Evolutionary conservation across 208 protist genomes (phyloP), one percentile per base, ranked within the genome.

Genomic region (Spongospora subterranea): DNA sequence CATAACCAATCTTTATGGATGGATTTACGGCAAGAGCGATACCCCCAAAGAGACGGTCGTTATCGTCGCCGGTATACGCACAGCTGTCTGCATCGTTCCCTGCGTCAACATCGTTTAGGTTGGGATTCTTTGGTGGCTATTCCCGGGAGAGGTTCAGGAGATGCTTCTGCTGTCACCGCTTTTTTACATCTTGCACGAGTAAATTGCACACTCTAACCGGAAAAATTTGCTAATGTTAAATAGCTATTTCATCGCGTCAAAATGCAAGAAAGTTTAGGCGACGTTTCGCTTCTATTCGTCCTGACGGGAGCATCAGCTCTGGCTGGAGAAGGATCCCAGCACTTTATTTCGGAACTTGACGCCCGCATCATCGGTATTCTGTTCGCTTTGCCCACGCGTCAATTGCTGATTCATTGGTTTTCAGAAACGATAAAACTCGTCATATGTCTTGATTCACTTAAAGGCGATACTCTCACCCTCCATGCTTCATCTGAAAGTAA

Each of bases 371-470:
- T 82, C 50, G 50, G 50, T 60, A 60, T 29, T 60, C 24, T 29
- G 50, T 6, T 29, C 13, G 13, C 24, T 60, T 60, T 24, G 6
- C 6, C 24, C 50, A 60, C 13, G 13, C 24, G 24, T 60, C 24
- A 29, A 29, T 6, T 60, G 50, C 6, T 29, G 6, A 6, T 60
- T 6, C 6, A 60, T 29, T 29, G 6, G 6, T 24, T 60, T 6
- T 24, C 50, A 43, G 71, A 82, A n/a, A 82, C 6, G 17, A 6
- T 82, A 17, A 6, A 82, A n/a, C n/a, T 82, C 6, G 71, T 82
- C 6, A 43, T 82, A 6, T 82, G 71, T 43, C 71, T 82, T 6
- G 71, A 82, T 82, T 82, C 17, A n/a, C 71, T 82, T 45, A 40
- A 6, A 20, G 35, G n/a, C 71, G 71, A 82, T 35, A 45, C 6